Conservation (phyloP, 495 filamentous ascomycete species). For the Wilcoxina mikolae region DNA sequence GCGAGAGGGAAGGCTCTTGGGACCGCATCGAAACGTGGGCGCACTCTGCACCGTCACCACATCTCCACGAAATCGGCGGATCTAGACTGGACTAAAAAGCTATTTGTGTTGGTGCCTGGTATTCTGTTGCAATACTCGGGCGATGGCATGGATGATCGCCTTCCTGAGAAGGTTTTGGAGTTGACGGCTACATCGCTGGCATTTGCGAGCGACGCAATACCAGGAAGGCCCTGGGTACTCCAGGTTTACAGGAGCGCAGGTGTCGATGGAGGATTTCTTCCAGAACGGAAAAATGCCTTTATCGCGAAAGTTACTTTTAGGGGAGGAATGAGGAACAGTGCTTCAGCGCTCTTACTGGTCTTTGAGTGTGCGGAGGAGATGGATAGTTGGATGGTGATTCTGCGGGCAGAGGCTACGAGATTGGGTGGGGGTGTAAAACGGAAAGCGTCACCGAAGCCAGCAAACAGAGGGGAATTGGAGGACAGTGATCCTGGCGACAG, state of each 20-base stretch:
- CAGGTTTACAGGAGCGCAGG: slow-evolving; percentile 68
- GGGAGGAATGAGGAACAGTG: slow-evolving; percentile 44
- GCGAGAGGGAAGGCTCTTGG: slow-evolving; percentile 6
- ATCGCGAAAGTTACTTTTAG: slow-evolving; percentile 58
- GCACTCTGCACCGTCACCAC: slow-evolving; percentile 38
- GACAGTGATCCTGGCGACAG: slow-evolving; percentile 14
- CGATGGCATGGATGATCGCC: slow-evolving; percentile 60
- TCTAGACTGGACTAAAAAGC: slow-evolving; percentile 66
- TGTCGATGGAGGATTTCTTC: slow-evolving; percentile 41
- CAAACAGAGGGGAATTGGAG: not conserved
- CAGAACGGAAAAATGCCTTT: slow-evolving; percentile 40
- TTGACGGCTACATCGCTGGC: slow-evolving; percentile 76
- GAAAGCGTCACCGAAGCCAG: not conserved
- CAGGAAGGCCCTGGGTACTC: slow-evolving; percentile 81
- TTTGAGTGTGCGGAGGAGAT: slow-evolving; percentile 69
- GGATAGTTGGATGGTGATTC: slow-evolving; percentile 58
- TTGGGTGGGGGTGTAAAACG: slow-evolving; percentile 30
- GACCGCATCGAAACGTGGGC: slow-evolving; percentile 22
- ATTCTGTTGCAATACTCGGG: slow-evolving; percentile 78
- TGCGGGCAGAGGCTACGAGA: slow-evolving; percentile 34
- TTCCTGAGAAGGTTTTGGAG: slow-evolving; percentile 76
- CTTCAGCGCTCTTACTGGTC: slow-evolving; percentile 61
- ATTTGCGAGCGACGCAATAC: slow-evolving; percentile 85
- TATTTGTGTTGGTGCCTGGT: slow-evolving; percentile 70
- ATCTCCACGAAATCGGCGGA: slow-evolving; percentile 47